phyloP scores from a whole-genome alignment of 768 basidiomycete genomes.

The Boletellus ananiceps region DNA sequence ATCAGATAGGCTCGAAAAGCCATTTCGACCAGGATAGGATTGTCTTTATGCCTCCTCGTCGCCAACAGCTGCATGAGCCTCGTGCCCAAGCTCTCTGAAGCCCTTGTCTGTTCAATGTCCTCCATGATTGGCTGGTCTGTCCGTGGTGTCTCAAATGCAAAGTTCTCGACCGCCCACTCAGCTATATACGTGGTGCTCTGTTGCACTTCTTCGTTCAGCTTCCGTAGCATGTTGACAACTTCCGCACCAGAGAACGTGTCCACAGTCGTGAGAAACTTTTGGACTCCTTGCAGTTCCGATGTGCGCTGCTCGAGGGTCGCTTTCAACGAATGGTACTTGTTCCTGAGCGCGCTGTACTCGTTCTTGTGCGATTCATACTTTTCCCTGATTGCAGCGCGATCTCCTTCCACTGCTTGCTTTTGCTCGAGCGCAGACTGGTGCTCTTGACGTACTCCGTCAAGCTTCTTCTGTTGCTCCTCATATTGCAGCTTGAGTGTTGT shows the following conservation, averaged over 20 bases:
- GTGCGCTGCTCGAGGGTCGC: conserved; percentile 37
- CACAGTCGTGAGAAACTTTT: conserved; percentile 39
- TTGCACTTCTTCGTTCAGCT: conserved; percentile 42
- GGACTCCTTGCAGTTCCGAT: conserved; percentile 39
- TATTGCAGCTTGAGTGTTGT: conserved; percentile 15
- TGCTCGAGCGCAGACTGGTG: conserved; percentile 2
- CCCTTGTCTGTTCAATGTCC: conserved; percentile 9
- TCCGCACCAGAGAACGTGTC: conserved; percentile 43
- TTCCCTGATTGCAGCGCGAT: conserved; percentile 3
- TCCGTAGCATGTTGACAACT: conserved; percentile 37
- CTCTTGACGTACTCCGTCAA: conserved; percentile 4
- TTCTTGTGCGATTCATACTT: conserved; percentile 11
- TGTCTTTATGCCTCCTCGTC: conserved; percentile 20
- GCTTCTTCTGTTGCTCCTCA: conserved; percentile 10
- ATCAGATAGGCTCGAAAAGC: conserved; percentile 27
- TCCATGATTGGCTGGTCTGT: conserved; percentile 2
- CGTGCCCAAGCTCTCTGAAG: conserved; percentile 9
- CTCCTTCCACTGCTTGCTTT: conserved; percentile 2
- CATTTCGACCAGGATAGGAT: conserved; percentile 31
- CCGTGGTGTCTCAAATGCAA: conserved; percentile 22
- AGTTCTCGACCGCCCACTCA: conserved; percentile 39
- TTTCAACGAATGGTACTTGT: conserved; percentile 11
- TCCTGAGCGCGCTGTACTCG: conserved; percentile 9
- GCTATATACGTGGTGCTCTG: conserved; percentile 43
- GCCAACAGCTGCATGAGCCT: conserved; percentile 18